These are phyloP conservation scores for Avena sativa DNA, from an alignment of 176 grass and related monocot genomes.

Conservation along the genomic window DNA sequence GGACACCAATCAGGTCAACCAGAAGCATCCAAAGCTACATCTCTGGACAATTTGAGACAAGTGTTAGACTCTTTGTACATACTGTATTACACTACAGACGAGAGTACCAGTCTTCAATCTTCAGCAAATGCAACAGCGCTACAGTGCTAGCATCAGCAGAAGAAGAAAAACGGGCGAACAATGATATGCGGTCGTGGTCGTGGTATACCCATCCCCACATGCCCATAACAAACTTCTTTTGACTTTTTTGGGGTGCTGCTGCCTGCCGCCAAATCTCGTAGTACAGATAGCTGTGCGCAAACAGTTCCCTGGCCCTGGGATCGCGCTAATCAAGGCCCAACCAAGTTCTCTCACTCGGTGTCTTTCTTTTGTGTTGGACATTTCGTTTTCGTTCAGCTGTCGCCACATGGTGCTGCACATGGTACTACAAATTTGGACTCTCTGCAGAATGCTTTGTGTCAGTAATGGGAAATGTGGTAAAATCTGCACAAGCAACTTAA, in stretches of 20 bases:
- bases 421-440: too few relatives aligned
- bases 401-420: neutral
- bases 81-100: neutral
- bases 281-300: conserved; percentile 7
- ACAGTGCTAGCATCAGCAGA: neutral
- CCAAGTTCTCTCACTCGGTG: conserved; percentile 13
- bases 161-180: neutral
- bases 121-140: neutral
- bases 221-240: conserved; percentile 42
- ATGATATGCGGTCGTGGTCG: conserved; percentile 20
- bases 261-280: conserved; percentile 31
- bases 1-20: neutral
- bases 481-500: neutral
- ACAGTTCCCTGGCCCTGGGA: conserved; percentile 37
- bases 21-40: neutral
- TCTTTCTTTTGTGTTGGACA: neutral
- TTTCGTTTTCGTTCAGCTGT: conserved; percentile 10
- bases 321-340: conserved; percentile 36
- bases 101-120: neutral
- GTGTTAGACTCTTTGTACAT: neutral
- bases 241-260: conserved; percentile 31
- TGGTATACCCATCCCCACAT: conserved; percentile 17
- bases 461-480: neutral
- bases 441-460: too few relatives aligned
- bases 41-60: neutral